These are phyloP conservation scores for Sporothrix phasma DNA, from an alignment of 2,329 filamentous ascomycete genomes.

Conservation along the genomic window DNA sequence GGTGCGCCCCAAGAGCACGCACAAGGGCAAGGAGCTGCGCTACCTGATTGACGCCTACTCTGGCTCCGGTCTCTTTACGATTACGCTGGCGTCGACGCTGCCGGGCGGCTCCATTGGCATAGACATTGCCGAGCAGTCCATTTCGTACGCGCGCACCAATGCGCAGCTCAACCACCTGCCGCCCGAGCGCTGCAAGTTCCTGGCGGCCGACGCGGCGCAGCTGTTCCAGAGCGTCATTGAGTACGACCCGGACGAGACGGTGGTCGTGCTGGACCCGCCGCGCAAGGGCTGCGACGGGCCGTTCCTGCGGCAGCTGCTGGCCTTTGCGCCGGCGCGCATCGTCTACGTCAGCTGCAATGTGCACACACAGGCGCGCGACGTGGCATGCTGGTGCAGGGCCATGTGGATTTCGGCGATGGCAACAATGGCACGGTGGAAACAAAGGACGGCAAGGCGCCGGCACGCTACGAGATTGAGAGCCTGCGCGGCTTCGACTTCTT, in stretches of 20 bases:
- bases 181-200: conserved; percentile 62
- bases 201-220: conserved; percentile 75
- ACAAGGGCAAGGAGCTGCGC: conserved; percentile 39
- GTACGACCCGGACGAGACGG: conserved; percentile 71
- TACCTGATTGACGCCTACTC: conserved; percentile 97
- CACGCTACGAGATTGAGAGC: conserved; percentile 77
- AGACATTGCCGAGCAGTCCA: conserved; percentile 73
- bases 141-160: conserved; percentile 69
- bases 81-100: conserved; percentile 80
- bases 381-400: conserved; percentile 72
- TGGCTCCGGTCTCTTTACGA: conserved; percentile 92
- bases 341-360: conserved; percentile 98
- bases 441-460: conserved; percentile 27
- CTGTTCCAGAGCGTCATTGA: conserved; percentile 62
- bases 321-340: conserved; percentile 67
- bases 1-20: conserved; percentile 35
- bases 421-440: conserved; percentile 25
- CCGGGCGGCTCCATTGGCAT: conserved; percentile 75
- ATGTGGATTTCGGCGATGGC: conserved; percentile 27
- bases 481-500: conserved; percentile 94
- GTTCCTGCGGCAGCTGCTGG: conserved; percentile 72
- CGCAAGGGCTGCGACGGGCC: conserved; percentile 84
- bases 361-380: conserved; percentile 89
- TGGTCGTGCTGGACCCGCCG: conserved; percentile 93
- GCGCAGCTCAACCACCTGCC: conserved; percentile 65